Evolutionary conservation across 23 red algal genomes (phyloP).

Genomic region (Pyropia yezoensis): DNA sequence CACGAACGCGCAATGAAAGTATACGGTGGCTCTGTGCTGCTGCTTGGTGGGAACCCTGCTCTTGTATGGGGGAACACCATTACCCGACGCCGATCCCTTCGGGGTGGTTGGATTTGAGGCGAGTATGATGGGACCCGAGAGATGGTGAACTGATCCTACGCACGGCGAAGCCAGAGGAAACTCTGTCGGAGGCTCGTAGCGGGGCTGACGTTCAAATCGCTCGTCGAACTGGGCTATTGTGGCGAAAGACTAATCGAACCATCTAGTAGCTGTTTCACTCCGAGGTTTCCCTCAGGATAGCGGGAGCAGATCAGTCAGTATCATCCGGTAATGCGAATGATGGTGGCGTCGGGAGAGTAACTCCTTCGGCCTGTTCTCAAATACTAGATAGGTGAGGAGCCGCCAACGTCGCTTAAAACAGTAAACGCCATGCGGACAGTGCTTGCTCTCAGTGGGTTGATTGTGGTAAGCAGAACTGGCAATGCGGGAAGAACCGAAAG

Average conservation of each 20-base stretch:
- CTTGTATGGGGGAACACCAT: slow-evolving; percentile 8
- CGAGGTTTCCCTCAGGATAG: slow-evolving; percentile 92
- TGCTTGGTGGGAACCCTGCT: slow-evolving; percentile 10
- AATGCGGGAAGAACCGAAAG: too few species aligned
- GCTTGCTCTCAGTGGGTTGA: too few species aligned
- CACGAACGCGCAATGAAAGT: too few species aligned
- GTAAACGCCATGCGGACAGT: too few species aligned
- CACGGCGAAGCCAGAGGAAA: slow-evolving; percentile 82
- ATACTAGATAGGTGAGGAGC: slow-evolving; percentile 90
- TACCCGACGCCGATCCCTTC: slow-evolving; percentile 11
- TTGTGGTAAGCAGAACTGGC: too few species aligned
- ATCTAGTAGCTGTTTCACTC: slow-evolving; percentile 89
- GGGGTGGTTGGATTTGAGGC: slow-evolving; percentile 15
- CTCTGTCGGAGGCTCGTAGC: slow-evolving; percentile 66
- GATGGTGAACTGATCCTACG: slow-evolving; percentile 88
- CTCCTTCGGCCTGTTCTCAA: slow-evolving; percentile 79
- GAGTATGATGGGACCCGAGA: too few species aligned
- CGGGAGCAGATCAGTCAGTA: slow-evolving; percentile 46
- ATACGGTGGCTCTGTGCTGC: too few species aligned
- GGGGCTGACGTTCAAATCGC: slow-evolving; percentile 95
- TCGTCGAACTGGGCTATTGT: slow-evolving; percentile 94
- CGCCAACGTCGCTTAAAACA: too few species aligned
- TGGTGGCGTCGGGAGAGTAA: slow-evolving; percentile 56
- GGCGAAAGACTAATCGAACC: slow-evolving; percentile 97
- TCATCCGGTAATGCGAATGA: slow-evolving; percentile 75